phyloP scores from a whole-genome alignment of 2,329 filamentous ascomycete genomes.

The Cladosporium sphaerospermum region DNA sequence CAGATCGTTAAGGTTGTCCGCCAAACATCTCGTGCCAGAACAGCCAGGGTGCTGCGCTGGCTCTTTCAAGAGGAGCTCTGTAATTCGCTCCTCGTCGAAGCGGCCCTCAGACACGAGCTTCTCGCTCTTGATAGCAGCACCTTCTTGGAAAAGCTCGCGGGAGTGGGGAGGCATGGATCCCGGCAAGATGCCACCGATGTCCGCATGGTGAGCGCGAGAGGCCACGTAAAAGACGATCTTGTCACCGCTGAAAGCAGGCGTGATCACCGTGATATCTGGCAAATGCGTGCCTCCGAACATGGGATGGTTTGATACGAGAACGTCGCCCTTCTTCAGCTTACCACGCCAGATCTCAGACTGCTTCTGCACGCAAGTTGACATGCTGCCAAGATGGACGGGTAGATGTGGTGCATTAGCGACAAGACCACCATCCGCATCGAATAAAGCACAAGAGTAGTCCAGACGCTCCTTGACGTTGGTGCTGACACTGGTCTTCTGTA shows the following conservation, averaged over 20 bases:
- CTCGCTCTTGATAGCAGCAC: conserved; percentile 49
- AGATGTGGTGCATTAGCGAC: conserved; percentile 76
- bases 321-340: conserved; percentile 70
- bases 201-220: conserved; percentile 73
- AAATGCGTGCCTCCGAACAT: conserved; percentile 79
- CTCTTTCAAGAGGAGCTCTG: conserved; percentile 60
- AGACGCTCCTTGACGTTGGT: conserved; percentile 78
- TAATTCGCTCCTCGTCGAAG: conserved; percentile 73
- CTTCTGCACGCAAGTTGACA: conserved; percentile 76
- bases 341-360: conserved; percentile 76
- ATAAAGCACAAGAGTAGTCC: conserved; percentile 77
- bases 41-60: conserved; percentile 71
- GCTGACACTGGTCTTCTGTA: conserved; percentile 74
- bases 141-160: conserved; percentile 52
- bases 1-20: conserved; percentile 79
- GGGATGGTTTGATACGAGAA: conserved; percentile 77
- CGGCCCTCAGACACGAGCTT: conserved; percentile 69
- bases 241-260: conserved; percentile 68
- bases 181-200: conserved; percentile 76
- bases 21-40: conserved; percentile 69
- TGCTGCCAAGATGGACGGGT: conserved; percentile 73
- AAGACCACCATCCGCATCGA: conserved; percentile 67
- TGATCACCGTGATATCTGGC: conserved; percentile 75
- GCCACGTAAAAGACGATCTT: conserved; percentile 78
- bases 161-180: conserved; percentile 78